phyloP scores from a whole-genome alignment of 768 basidiomycete genomes.

The Mycena kentingensis region DNA sequence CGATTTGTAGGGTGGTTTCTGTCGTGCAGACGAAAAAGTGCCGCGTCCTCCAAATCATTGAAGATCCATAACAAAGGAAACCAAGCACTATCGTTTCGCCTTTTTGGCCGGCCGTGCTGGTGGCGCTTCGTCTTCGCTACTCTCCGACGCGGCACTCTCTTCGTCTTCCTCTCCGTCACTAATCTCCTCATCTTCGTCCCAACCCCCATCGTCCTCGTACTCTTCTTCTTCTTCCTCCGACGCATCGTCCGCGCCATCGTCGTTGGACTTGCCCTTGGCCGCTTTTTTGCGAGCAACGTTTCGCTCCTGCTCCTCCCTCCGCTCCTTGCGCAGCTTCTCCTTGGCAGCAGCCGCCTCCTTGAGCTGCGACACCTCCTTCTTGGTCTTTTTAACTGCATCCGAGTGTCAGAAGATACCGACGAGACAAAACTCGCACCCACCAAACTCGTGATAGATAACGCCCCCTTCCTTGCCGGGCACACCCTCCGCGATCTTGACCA shows the following conservation, averaged over 20 bases:
- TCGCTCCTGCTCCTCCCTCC: slow-evolving; percentile 86
- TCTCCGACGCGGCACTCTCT: slow-evolving; percentile 64
- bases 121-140: slow-evolving; percentile 59
- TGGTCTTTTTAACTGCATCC: slow-evolving; percentile 84
- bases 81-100: too few relatives aligned
- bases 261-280: slow-evolving; percentile 29
- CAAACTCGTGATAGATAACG: slow-evolving; percentile 93
- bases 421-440: slow-evolving; percentile 47
- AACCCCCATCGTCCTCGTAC: slow-evolving; percentile 45
- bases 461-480: slow-evolving; percentile 90
- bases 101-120: too few relatives aligned
- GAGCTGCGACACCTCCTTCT: slow-evolving; percentile 66
- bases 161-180: slow-evolving; percentile 32
- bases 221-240: slow-evolving; percentile 46
- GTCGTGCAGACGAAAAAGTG: too few relatives aligned
- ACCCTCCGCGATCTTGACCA: slow-evolving; percentile 95
- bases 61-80: too few relatives aligned
- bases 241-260: slow-evolving; percentile 40
- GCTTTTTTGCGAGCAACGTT: slow-evolving; percentile 87
- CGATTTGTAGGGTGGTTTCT: too few relatives aligned
- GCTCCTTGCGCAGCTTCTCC: slow-evolving; percentile 70
- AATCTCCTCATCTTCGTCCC: slow-evolving; percentile 33
- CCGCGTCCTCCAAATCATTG: too few relatives aligned
- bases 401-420: slow-evolving; percentile 7
- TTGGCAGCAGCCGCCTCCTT: slow-evolving; percentile 78